These are phyloP conservation scores for Periconia sp. DNA, from an alignment of 2,329 filamentous ascomycete species.

Conservation along the genomic window DNA sequence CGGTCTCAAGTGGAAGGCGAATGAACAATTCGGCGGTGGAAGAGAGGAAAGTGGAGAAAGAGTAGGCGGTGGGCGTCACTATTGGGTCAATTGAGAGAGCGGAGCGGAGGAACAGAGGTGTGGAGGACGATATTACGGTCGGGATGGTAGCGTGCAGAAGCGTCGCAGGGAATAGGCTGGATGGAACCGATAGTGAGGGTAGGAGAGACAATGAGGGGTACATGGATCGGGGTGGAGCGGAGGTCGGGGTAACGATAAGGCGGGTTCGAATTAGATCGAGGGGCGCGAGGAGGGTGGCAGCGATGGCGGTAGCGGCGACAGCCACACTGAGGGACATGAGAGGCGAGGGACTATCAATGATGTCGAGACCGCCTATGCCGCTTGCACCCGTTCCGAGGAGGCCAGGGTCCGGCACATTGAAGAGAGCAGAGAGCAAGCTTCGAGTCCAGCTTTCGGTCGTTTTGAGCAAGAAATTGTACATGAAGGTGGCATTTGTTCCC, in stretches of 20 bases:
- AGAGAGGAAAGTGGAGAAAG: slow-evolving; percentile 79
- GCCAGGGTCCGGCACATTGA: slow-evolving; percentile 86
- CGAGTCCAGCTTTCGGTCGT: slow-evolving; percentile 91
- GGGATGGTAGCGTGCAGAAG: slow-evolving; percentile 85
- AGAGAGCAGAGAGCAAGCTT: slow-evolving; percentile 85
- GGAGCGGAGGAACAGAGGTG: slow-evolving; percentile 84
- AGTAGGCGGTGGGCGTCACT: slow-evolving; percentile 80
- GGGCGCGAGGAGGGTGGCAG: slow-evolving; percentile 82
- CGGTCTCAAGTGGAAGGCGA: slow-evolving; percentile 89
- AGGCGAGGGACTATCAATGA: slow-evolving; percentile 81
- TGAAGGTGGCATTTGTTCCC: slow-evolving; percentile 86
- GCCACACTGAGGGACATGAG: slow-evolving; percentile 79
- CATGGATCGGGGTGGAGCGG: slow-evolving; percentile 75
- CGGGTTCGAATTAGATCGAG: slow-evolving; percentile 88
- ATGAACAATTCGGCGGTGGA: slow-evolving; percentile 82
- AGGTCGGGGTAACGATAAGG: slow-evolving; percentile 83
- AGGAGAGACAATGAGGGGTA: slow-evolving; percentile 78
- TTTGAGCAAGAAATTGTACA: slow-evolving; percentile 85
- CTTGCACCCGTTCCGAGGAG: slow-evolving; percentile 52
- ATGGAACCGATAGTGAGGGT: slow-evolving; percentile 71
- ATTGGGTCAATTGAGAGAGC: slow-evolving; percentile 83
- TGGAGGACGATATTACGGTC: slow-evolving; percentile 79
- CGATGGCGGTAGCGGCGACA: slow-evolving; percentile 68
- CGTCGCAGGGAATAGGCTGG: slow-evolving; percentile 79
- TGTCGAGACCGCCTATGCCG: slow-evolving; percentile 72